Evolutionary conservation across 768 basidiomycete genomes (phyloP).

Genomic region (Naganishia vishniacii): DNA sequence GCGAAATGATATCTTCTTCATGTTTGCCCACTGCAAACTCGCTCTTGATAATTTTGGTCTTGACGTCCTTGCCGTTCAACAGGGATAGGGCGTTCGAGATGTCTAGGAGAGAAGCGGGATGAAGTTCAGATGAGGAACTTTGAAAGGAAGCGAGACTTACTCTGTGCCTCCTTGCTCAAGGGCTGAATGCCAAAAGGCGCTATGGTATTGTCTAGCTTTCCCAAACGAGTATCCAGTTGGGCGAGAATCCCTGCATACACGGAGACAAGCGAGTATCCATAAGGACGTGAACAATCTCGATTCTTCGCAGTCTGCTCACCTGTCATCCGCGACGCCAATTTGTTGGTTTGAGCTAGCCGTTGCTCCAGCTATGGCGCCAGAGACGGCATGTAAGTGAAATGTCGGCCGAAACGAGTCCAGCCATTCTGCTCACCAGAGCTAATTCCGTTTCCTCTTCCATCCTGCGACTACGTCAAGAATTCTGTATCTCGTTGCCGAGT

Average conservation of each 20-base stretch:
- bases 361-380: constrained; percentile 37
- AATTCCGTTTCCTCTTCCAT: constrained; percentile 48
- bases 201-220: constrained; percentile 45
- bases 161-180: constrained; percentile 41
- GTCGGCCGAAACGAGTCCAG: neutral
- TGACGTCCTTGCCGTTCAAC: constrained; percentile 22
- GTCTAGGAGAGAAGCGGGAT: constrained; percentile 26
- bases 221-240: constrained; percentile 43
- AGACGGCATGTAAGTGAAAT: neutral
- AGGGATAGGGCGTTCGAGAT: constrained; percentile 36
- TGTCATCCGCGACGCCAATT: constrained; percentile 46
- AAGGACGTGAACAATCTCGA: neutral
- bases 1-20: constrained; percentile 41
- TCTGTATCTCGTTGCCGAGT: too few species aligned
- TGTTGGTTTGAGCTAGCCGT: constrained; percentile 46
- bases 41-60: constrained; percentile 30
- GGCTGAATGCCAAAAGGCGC: constrained; percentile 45
- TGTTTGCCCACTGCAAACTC: constrained; percentile 41
- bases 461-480: neutral
- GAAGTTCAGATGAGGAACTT: neutral
- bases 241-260: constrained; percentile 44
- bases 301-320: constrained; percentile 25
- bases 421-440: constrained; percentile 33
- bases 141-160: constrained; percentile 25
- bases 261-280: neutral